Base-by-base conservation (phyloP, 305 asterid genomes). In the Lippia alba region DNA sequence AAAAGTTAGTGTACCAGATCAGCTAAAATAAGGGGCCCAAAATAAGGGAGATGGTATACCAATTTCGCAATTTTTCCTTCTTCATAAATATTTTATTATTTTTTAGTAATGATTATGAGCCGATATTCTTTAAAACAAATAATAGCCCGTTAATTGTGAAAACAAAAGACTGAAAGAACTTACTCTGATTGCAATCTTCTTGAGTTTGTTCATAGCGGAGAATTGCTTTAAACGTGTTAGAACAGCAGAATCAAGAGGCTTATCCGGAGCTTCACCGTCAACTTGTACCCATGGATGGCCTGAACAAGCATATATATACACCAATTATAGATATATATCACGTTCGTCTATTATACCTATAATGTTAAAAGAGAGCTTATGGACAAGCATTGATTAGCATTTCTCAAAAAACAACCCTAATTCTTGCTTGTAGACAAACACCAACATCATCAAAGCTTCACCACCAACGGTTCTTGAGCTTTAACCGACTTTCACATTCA, bases 231-330 rank as follows among this genome's bases (percentile, higher is more conserved):
- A 71, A 10, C 96, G 93, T 54, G 83, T 80, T 50, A 89, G 73
- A 71, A 92, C 97, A 61, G 96, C 97, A 64, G 92, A 87, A 81
- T 87, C 96, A 58, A 92, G 97, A 75, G 98, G 96, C 77, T 74
- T 87, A 84, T 92, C 97, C 16, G 90, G 95, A 73, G 98, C 97
- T 49, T 49, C 81, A 34, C 97, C 96, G 62, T 76, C 87, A 30
- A 80, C 78, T 33, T 85, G 89, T 19, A 92, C 91, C 97, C 98
- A 92, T 46, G 98, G 97, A 69, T 92, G 98, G 81, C 89, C 98
- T 92, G 78, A 65, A 67, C 49, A 64, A 56, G 17, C 12, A 67
- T 56, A n/a, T n/a, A n/a, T n/a, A 70, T 55, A 59, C 70, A 16
- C 9, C 20, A n/a, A 59, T 15, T 39, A 30, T 41, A 53, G n/a